Evolutionary conservation across 495 filamentous ascomycete genomes (phyloP).

Genomic region (Opeltia flavorubescens): DNA sequence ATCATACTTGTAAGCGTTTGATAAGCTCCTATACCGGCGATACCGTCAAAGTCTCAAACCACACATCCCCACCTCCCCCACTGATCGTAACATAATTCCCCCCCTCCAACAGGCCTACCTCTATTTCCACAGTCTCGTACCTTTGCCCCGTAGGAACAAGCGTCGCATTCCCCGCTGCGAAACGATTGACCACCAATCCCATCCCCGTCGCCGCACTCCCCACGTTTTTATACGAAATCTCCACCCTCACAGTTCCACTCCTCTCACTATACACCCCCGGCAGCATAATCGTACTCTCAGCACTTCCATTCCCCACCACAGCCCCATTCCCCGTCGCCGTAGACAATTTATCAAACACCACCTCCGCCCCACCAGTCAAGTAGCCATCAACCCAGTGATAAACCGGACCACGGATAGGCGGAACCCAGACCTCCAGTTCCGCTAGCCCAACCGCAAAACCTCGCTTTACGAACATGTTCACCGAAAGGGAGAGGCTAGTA

Average conservation of each 20-base stretch:
- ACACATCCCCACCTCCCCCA: conserved; percentile 15
- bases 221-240: conserved; percentile 12
- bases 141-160: conserved; percentile 12
- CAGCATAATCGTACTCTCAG: conserved; percentile 20
- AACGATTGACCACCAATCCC: conserved; percentile 19
- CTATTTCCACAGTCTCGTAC: conserved; percentile 10
- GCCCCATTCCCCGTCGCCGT: conserved; percentile 19
- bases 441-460: conserved; percentile 20
- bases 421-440: conserved; percentile 26
- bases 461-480: conserved; percentile 20
- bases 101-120: conserved; percentile 13
- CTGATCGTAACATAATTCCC: conserved; percentile 21
- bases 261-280: conserved; percentile 18
- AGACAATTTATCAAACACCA: conserved; percentile 18
- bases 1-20: no score
- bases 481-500: conserved; percentile 17
- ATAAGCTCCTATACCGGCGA: no score
- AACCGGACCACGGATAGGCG: conserved; percentile 5
- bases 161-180: conserved; percentile 4
- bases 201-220: conserved; percentile 10
- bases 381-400: conserved; percentile 22
- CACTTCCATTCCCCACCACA: conserved; percentile 17
- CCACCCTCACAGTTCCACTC: conserved; percentile 9
- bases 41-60: conserved; percentile 9
- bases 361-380: conserved; percentile 15